phyloP scores from a whole-genome alignment of 2,329 filamentous ascomycete species.

The Elsinoe fawcettii region DNA sequence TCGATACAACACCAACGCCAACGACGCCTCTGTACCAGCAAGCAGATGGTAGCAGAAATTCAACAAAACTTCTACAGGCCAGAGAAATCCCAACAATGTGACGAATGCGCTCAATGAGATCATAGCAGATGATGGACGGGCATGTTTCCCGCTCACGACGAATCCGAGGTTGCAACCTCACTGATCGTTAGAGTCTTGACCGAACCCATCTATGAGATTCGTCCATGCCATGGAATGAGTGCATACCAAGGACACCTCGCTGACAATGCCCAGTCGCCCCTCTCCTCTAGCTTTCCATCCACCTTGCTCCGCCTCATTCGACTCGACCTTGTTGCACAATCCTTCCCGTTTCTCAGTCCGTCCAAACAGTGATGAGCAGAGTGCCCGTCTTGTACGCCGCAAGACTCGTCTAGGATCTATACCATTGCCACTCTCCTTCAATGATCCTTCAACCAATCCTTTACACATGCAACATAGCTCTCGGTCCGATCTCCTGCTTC shows the following conservation, averaged over 20 bases:
- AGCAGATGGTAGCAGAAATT: too few species aligned
- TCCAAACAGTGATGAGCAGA: not conserved
- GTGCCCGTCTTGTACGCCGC: not conserved
- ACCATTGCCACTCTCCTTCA: not conserved
- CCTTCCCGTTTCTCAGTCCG: not conserved
- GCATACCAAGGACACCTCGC: not conserved
- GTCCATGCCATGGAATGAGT: too few species aligned
- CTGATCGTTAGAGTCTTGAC: too few species aligned
- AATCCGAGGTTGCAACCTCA: too few species aligned
- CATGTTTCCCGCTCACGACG: too few species aligned
- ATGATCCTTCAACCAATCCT: not conserved
- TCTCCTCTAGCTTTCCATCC: slow-evolving; percentile 4
- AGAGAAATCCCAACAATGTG: not conserved
- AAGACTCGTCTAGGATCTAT: not conserved
- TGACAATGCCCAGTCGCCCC: not conserved
- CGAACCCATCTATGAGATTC: too few species aligned
- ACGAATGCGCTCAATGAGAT: not conserved
- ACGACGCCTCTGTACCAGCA: not conserved
- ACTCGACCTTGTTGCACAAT: not conserved
- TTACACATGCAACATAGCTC: slow-evolving; percentile 1
- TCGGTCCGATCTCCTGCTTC: not conserved
- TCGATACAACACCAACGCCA: not conserved
- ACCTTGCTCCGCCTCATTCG: not conserved
- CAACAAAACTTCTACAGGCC: not conserved
- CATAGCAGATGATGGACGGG: not conserved